phyloP scores from a whole-genome alignment of 495 filamentous ascomycete genomes.

The Penicilliopsis zonata region DNA sequence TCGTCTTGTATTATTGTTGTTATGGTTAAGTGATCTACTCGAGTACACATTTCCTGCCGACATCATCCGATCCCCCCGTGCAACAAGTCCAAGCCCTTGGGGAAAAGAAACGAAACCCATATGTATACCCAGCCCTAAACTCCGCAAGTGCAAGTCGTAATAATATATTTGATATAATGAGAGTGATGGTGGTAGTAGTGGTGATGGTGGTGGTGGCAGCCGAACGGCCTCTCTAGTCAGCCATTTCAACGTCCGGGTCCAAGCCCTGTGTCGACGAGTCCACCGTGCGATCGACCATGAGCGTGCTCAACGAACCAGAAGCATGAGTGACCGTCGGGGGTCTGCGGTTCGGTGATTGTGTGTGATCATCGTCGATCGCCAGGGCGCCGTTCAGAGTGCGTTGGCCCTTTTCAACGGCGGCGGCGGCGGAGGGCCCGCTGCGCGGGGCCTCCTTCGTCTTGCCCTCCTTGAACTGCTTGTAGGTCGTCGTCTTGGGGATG shows the following conservation, averaged over 20 bases:
- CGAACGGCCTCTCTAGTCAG: constrained; percentile 17
- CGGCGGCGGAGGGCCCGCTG: constrained; percentile 31
- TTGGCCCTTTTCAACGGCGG: constrained; percentile 37
- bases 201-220: too few relatives aligned
- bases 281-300: constrained; percentile 27
- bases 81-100: too few relatives aligned
- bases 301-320: constrained; percentile 17
- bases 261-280: constrained; percentile 6
- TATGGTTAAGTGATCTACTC: too few relatives aligned
- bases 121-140: too few relatives aligned
- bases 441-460: constrained; percentile 36
- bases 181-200: too few relatives aligned
- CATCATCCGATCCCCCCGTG: too few relatives aligned
- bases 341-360: constrained; percentile 14
- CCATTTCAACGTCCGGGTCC: constrained; percentile 50
- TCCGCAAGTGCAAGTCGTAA: too few relatives aligned
- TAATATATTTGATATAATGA: too few relatives aligned
- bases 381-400: constrained; percentile 35
- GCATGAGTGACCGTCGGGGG: constrained; percentile 16
- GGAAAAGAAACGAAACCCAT: too few relatives aligned
- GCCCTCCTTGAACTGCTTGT: constrained; percentile 64
- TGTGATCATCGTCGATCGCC: constrained; percentile 7
- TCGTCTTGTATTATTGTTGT: too few relatives aligned
- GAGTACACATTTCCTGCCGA: too few relatives aligned
- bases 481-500: constrained; percentile 73